Conservation (phyloP, 129 eudicot genomes). For the Apium graveolens region DNA sequence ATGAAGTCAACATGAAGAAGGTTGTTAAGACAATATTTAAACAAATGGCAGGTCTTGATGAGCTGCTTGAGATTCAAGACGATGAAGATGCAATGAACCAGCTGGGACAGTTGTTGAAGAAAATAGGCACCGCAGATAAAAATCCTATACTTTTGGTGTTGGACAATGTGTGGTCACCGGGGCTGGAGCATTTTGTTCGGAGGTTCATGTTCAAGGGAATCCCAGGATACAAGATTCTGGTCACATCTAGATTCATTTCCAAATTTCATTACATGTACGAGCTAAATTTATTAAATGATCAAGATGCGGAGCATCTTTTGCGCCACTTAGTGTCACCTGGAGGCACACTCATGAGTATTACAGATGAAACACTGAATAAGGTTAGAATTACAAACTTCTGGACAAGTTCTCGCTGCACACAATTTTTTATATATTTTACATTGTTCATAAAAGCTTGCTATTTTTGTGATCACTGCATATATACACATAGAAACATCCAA, state of each 20-base stretch:
- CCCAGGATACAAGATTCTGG: constrained; percentile 37
- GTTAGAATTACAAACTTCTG: constrained; percentile 16
- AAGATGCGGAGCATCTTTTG: constrained; percentile 38
- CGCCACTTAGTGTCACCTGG: constrained; percentile 28
- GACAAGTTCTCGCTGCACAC: too few relatives aligned
- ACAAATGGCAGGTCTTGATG: constrained; percentile 13
- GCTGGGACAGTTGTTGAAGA: constrained; percentile 24
- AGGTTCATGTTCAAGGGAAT: constrained; percentile 21
- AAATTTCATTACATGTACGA: constrained; percentile 9
- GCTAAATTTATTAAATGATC: constrained; percentile 25
- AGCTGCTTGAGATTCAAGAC: constrained; percentile 11
- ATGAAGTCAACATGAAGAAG: constrained; percentile 20
- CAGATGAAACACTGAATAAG: constrained; percentile 31
- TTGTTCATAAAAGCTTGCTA: too few relatives aligned
- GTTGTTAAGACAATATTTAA: constrained; percentile 23
- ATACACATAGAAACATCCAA: too few relatives aligned
- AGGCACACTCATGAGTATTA: constrained; percentile 6
- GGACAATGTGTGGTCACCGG: constrained; percentile 40
- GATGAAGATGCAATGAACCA: constrained; percentile 41
- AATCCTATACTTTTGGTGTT: constrained; percentile 29
- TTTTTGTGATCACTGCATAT: too few relatives aligned
- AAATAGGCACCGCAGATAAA: constrained; percentile 12
- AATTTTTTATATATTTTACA: too few relatives aligned
- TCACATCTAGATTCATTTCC: constrained; percentile 27
- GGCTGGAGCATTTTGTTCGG: constrained; percentile 17